Evolutionary conservation across 2,329 filamentous ascomycete species (phyloP), one percentile per base, ranked within the genome.

Genomic region (Emergomyces orientalis): DNA sequence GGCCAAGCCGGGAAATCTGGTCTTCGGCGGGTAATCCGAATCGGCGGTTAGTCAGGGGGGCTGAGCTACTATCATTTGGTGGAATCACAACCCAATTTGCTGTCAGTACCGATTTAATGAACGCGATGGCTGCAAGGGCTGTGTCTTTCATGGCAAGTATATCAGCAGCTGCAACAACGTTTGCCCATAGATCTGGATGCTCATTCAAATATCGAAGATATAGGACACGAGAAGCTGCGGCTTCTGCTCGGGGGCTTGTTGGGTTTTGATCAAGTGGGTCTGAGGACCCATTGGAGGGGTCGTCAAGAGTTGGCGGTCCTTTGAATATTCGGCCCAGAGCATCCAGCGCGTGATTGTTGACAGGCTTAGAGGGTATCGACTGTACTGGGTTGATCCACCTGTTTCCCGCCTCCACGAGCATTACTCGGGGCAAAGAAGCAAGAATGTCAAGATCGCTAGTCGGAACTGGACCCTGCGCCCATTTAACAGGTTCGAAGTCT

Each of bases 401-500:
- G 68, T 63, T 76, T 60, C 70, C 72, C 8, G 74, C 74, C 32
- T 82, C 79, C 3, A 85, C 68, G 0, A 86, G 74, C 41, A 81
- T 72, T 14, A 79, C 76, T 13, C 84, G 79, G 27, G 84, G 84
- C 47, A 86, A 75, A 13, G 80, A 81, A 6, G 81, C 78, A n/a
- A 86, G 73, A n/a, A 86, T 75, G 65, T 79, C 79, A 8, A 86
- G 76, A 65, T 85, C 82, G 60, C 81, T 79, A 22, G 79, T 79
- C 11, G 83, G 82, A n/a, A 78, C 78, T 37, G 81, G 79, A 1
- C 76, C 76, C 63, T 82, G 81, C 8, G 82, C 82, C 81, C 80
- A 83, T 64, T 78, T 77, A 2, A 71, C 71, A 0, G 78, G 73
- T 3, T 78, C 75, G 6, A 81, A 74, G 32, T 76, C 70, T 34